Evolutionary conservation across 371 early-diverging fungal species (phyloP).

Genomic region (Lichtheimia ornata): DNA sequence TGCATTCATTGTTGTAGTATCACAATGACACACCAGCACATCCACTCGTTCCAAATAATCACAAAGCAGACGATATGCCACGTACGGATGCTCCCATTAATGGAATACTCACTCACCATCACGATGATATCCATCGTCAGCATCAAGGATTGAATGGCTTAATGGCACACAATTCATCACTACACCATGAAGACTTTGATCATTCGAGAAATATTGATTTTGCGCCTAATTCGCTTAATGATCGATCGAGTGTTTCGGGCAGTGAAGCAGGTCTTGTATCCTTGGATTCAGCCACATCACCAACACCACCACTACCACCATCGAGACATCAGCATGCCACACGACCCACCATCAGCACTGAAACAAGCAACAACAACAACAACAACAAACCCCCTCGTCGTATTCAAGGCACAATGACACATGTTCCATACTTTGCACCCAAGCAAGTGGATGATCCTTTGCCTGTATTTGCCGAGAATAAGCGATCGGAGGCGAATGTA

Average conservation of each 20-base stretch:
- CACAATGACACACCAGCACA: background rate
- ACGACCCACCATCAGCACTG: slow-evolving; percentile 2
- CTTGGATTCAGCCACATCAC: background rate
- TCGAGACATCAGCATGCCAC: background rate
- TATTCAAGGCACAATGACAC: background rate
- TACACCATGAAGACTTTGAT: too few relatives aligned
- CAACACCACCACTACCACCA: background rate
- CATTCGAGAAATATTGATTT: too few relatives aligned
- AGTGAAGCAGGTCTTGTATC: background rate
- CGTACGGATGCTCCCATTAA: too few relatives aligned
- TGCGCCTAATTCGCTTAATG: too few relatives aligned
- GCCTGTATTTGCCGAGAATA: slow-evolving; percentile 16
- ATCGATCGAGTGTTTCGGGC: too few relatives aligned
- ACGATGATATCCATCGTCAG: too few relatives aligned
- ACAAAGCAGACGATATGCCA: too few relatives aligned
- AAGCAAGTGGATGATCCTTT: slow-evolving; percentile 7
- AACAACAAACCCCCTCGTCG: background rate
- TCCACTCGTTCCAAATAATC: background rate
- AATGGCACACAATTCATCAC: too few relatives aligned
- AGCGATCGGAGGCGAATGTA: slow-evolving; percentile 10
- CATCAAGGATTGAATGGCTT: too few relatives aligned
- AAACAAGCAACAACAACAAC: background rate
- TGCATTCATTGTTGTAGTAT: background rate
- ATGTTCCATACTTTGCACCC: slow-evolving; percentile 21
- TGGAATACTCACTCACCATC: too few relatives aligned